Percentiles rank a stretch among this genome's conserved stretches.
Conservation (phyloP, 2,329 filamentous ascomycete species). For the Colletotrichum coccodes region DNA sequence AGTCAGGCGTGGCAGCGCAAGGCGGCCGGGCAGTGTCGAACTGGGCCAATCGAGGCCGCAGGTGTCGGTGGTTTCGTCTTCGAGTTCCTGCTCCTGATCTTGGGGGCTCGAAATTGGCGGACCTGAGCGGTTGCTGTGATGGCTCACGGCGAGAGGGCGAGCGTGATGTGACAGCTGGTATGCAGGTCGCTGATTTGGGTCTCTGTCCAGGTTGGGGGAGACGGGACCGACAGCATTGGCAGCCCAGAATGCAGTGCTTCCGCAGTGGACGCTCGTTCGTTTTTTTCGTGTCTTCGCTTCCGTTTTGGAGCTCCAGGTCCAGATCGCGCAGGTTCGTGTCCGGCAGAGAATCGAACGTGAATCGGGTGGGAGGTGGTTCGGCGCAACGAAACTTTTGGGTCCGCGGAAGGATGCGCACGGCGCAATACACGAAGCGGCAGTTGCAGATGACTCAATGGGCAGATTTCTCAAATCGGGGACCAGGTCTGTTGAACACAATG, state of each 20-base stretch:
- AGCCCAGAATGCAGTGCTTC: conserved; percentile 22
- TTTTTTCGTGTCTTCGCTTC: background rate
- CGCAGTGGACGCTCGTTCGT: conserved; percentile 26
- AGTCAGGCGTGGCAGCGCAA: conserved; percentile 24
- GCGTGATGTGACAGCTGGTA: conserved; percentile 58
- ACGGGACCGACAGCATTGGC: conserved; percentile 37
- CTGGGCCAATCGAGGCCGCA: conserved; percentile 31
- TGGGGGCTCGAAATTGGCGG: conserved; percentile 44
- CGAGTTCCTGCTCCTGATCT: conserved; percentile 36
- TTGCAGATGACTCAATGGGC: conserved; percentile 28
- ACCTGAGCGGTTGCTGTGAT: conserved; percentile 51
- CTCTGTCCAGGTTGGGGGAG: conserved; percentile 42
- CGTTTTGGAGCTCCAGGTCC: conserved; percentile 8
- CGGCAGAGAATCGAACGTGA: conserved; percentile 21
- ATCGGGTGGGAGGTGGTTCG: conserved; percentile 24
- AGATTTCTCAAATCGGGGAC: background rate
- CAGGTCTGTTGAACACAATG: conserved; percentile 7
- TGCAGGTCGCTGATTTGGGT: conserved; percentile 58
- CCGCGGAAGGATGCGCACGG: conserved; percentile 16
- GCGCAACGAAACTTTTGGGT: conserved; percentile 19
- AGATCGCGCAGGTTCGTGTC: conserved; percentile 17
- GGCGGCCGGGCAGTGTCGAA: conserved; percentile 25
- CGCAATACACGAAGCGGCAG: conserved; percentile 27
- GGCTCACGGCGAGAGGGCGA: conserved; percentile 47
- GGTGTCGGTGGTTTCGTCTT: conserved; percentile 23